Base-by-base conservation (phyloP, 2,329 filamentous ascomycete genomes). In the Phyllosticta citrichinensis region DNA sequence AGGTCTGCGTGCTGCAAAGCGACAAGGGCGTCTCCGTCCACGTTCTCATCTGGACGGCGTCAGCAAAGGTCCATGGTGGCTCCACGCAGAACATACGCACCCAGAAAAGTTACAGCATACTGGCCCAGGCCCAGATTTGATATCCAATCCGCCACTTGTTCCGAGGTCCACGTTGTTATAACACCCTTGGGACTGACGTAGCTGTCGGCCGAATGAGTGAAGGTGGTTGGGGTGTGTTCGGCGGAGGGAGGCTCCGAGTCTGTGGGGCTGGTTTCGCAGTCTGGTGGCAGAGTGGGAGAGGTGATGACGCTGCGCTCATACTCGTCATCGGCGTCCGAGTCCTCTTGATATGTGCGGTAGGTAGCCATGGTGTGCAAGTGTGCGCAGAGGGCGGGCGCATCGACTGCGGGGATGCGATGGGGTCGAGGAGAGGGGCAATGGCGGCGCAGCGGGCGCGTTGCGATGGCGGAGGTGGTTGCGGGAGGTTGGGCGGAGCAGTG, bases 81-180 rank as follows among this genome's bases (percentile, higher is more conserved):
- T 40, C 55, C 40, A 22, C 50, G 11, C 63, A 30, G 27, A 30
- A 5, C 27, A 55, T 50, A 81, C 86, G 69, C 78, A 96, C 91
- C 90, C 74, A 94, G 79, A 72, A 96, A 95, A 22, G 81, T 81
- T 69, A 91, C 86, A 62, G 88, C 86, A 76, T 96, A 96, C 73
- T 96, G 89, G 66, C 84, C 81, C 68, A 96, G 77, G 35, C 90
- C 90, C 68, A 96, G 83, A 63, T 85, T 86, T 61, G 85, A 82
- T 66, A 97, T 83, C 71, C 95, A 97, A 69, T 96, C 91, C 66
- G 91, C 91, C 75, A 89, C 92, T 76, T 97, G 91, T 63, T 95
- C 90, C 17, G 85, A 87, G 1, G 86, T 87, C 89, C 89, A 94
- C 68, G 91, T 86, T 33, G 85, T 85, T 67, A 93, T 88, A 70